Conservation (phyloP, 805 yeast species). For the Zygosaccharomyces bisporus region DNA sequence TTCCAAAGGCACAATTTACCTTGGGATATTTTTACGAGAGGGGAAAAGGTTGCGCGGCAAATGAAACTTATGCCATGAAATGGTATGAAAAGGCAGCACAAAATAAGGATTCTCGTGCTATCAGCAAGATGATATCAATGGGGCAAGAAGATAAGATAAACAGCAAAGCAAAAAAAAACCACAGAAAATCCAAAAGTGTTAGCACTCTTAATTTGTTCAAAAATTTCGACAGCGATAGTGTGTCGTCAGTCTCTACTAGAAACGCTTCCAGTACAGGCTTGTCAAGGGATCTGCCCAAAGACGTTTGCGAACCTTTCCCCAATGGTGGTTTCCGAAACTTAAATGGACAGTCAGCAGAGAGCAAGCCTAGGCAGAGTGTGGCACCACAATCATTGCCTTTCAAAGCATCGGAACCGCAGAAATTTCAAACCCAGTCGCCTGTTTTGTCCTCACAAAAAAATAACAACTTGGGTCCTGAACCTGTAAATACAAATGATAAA, state of each 20-base stretch:
- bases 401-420: not conserved
- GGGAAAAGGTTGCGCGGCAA: slow-evolving; percentile 78
- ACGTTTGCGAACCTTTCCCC: not conserved
- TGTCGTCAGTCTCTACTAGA: slow-evolving; percentile 4
- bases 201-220: slow-evolving; percentile 26
- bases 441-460: not conserved
- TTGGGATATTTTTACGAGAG: slow-evolving; percentile 78
- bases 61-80: slow-evolving; percentile 52
- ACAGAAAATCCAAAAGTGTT: slow-evolving; percentile 22
- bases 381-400: slow-evolving; percentile 1
- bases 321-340: not conserved
- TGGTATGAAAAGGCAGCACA: slow-evolving; percentile 80
- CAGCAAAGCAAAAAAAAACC: slow-evolving; percentile 8
- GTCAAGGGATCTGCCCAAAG: slow-evolving; percentile 3
- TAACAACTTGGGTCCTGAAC: not conserved
- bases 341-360: not conserved
- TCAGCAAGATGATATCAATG: slow-evolving; percentile 32
- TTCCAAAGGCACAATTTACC: slow-evolving; percentile 80
- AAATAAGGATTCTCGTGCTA: slow-evolving; percentile 51
- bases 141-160: slow-evolving; percentile 4
- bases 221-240: slow-evolving; percentile 9
- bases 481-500: slow-evolving; percentile 3
- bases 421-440: not conserved
- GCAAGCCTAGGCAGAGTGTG: not conserved
- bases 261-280: slow-evolving; percentile 9